phyloP scores from a whole-genome alignment of 2,329 filamentous ascomycete genomes.

The Neopestalotiopsis clavispora region DNA sequence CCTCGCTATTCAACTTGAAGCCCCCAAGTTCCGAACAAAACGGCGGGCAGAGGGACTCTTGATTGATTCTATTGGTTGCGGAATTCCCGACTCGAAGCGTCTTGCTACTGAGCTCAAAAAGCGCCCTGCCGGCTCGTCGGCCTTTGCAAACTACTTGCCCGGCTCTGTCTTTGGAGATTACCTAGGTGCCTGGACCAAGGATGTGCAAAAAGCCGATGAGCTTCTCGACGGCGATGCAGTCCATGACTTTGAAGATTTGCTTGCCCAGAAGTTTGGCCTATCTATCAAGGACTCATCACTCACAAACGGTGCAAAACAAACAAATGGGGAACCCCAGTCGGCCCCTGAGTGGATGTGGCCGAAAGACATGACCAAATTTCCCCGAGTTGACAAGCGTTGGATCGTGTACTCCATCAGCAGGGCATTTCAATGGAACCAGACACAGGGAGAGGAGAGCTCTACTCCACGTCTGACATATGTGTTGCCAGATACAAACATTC shows the following conservation, averaged over 20 bases:
- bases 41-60: slow-evolving; percentile 65
- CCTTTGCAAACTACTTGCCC: slow-evolving; percentile 47
- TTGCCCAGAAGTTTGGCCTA: slow-evolving; percentile 56
- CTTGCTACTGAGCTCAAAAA: slow-evolving; percentile 36
- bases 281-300: slow-evolving; percentile 32
- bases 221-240: slow-evolving; percentile 52
- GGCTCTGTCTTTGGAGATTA: slow-evolving; percentile 58
- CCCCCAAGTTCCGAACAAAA: slow-evolving; percentile 60
- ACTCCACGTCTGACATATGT: slow-evolving; percentile 43
- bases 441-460: slow-evolving; percentile 48
- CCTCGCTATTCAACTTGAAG: slow-evolving; percentile 72
- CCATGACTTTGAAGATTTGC: slow-evolving; percentile 52
- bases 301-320: slow-evolving; percentile 26
- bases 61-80: slow-evolving; percentile 76
- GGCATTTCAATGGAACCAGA: slow-evolving; percentile 60
- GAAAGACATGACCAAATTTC: slow-evolving; percentile 48
- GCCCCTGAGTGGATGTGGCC: slow-evolving; percentile 58
- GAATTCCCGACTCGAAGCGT: slow-evolving; percentile 49
- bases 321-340: slow-evolving; percentile 24
- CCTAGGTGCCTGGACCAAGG: slow-evolving; percentile 48
- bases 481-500: slow-evolving; percentile 57
- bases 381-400: slow-evolving; percentile 67
- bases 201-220: slow-evolving; percentile 52
- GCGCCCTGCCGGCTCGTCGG: slow-evolving; percentile 33
- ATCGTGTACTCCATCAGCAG: slow-evolving; percentile 67